Base-by-base conservation (phyloP, 2,329 filamentous ascomycete species). In the Tothia fuscella region DNA sequence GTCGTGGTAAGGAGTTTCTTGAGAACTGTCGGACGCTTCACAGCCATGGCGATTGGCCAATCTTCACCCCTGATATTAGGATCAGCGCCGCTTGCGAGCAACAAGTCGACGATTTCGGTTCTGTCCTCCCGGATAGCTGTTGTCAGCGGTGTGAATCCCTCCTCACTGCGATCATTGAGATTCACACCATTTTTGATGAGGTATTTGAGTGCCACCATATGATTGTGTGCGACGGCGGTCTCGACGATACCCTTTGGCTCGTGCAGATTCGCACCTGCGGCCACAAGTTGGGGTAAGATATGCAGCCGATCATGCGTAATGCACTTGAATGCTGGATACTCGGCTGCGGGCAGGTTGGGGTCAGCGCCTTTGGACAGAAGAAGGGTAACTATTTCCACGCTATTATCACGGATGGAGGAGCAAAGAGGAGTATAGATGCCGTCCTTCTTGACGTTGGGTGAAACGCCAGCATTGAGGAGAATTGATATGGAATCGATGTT, bases 11-110 rank as follows among this genome's bases (percentile, higher is more conserved):
- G 63, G 1, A 84, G 64, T 39, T 69, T 71, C 50, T 69, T 67
- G 9, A 82, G 67, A 32, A 83, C 70, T 0, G 57, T 55, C 0
- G 80, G 78, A 26, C 74, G 70, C 46, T 66, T 67, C 38, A 82
- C 76, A 0, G 79, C 77, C 72, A 83, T 77, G 55, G 72, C 78
- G 9, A 82, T 66, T 0, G 80, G 80, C 79, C 79, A 84, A 53
- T 82, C 76, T 50, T 80, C 66, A 25, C 78, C 78, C 12, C 78
- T 68, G 14, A 79, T 60, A 42, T 72, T 71, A 4, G 77, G 74
- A 46, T 80, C 73, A 0, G 76, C 77, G 9, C 76, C 76, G 21
- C 72, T 66, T 3, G 62, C 56, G 5, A 80, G 63, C 1, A 81
- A 65, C 9, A 71, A 55, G 29, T 79, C 72, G 17, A 82, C 68